A percentile compares a stretch with the other conserved stretches of the same genome.
These are phyloP conservation scores for Eucalyptus leucophloia DNA, from an alignment of 345 rosid genomes.

Conservation along the genomic window DNA sequence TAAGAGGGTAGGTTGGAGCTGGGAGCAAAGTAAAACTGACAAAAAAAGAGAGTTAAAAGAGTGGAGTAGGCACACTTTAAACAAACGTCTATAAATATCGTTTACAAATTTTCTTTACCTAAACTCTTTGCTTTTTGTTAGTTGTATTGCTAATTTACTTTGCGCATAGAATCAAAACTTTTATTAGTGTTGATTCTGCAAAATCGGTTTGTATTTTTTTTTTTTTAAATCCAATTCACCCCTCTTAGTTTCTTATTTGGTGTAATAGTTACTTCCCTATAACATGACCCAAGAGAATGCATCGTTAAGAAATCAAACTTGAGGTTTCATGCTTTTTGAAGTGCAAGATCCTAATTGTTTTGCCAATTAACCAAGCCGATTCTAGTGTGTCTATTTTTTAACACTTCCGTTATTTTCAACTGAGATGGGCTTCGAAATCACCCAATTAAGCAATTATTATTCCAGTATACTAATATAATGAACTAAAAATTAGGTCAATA, in stretches of 20 bases:
- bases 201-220: background rate
- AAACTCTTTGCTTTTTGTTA: background rate
- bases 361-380: background rate
- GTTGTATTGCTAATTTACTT: background rate
- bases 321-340: background rate
- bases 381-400: background rate
- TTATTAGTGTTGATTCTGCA: background rate
- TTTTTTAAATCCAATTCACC: background rate
- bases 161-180: background rate
- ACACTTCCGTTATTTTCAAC: background rate
- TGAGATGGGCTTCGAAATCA: background rate
- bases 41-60: background rate
- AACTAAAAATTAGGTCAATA: background rate
- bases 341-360: background rate
- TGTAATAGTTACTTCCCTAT: background rate
- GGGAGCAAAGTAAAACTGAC: fast-evolving
- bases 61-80: background rate
- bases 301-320: background rate
- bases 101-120: background rate
- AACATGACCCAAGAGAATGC: background rate
- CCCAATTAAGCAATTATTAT: background rate
- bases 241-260: background rate
- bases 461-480: background rate
- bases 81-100: background rate
- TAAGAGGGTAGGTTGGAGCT: too few relatives aligned